Conservation (phyloP, 2,329 filamentous ascomycete species). For the Pyricularia sp. region DNA sequence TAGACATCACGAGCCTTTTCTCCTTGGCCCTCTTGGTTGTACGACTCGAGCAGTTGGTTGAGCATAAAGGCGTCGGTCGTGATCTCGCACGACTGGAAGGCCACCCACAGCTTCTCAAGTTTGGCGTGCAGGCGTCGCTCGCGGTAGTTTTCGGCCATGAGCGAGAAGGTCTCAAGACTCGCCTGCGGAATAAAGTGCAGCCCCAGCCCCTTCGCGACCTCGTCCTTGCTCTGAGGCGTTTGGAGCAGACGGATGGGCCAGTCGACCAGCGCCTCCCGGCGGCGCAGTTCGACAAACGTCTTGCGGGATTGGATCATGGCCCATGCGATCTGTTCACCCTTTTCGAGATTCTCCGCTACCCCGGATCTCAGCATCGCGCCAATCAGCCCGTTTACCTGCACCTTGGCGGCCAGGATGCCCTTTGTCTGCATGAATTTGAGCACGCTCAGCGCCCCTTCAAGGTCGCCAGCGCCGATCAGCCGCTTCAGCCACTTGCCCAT, state of each 20-base stretch:
- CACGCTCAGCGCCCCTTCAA: conserved; percentile 59
- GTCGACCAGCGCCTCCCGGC: conserved; percentile 16
- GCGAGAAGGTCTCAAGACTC: conserved; percentile 64
- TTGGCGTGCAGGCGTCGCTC: conserved; percentile 43
- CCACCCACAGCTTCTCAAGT: conserved; percentile 47
- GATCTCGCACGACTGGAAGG: conserved; percentile 50
- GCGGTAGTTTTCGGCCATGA: conserved; percentile 61
- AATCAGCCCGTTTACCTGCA: conserved; percentile 72
- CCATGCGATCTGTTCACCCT: conserved; percentile 60
- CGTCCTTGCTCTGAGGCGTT: conserved; percentile 5
- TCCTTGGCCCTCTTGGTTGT: conserved; percentile 45
- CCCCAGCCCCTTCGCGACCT: conserved; percentile 12
- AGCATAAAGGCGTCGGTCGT: conserved; percentile 60
- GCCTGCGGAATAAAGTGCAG: conserved; percentile 38
- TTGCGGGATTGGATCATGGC: conserved; percentile 61
- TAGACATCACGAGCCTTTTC: conserved; percentile 43
- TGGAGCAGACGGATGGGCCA: conserved; percentile 15
- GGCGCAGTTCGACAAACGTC: conserved; percentile 42
- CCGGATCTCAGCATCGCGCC: conserved; percentile 62
- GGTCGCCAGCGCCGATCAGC: conserved; percentile 58
- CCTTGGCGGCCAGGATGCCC: conserved; percentile 53
- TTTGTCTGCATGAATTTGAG: conserved; percentile 62
- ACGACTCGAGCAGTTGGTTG: conserved; percentile 62
- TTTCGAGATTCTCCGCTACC: conserved; percentile 36
- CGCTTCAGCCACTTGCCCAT: conserved; percentile 82